Evolutionary conservation across 2,329 filamentous ascomycete genomes (phyloP).

Genomic region (Phialophora expanda): DNA sequence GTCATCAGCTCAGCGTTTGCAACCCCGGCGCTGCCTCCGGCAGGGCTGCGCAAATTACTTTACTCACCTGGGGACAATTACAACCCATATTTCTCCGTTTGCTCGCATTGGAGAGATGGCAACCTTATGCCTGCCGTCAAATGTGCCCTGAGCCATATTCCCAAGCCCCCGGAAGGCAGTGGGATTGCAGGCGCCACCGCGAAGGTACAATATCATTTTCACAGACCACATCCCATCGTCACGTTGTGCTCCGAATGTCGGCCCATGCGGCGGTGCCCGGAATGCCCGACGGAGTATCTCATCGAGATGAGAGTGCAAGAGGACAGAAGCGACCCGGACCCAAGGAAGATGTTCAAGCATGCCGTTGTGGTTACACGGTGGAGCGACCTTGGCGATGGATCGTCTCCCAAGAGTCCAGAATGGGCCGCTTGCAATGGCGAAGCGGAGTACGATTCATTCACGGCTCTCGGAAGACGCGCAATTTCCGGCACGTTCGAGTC

Average conservation of each 20-base stretch:
- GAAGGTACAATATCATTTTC: slow-evolving; percentile 41
- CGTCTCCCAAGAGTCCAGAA: slow-evolving; percentile 56
- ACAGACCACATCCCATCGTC: slow-evolving; percentile 52
- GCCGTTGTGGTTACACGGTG: slow-evolving; percentile 66
- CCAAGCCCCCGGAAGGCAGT: slow-evolving; percentile 49
- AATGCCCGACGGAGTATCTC: slow-evolving; percentile 67
- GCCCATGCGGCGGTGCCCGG: slow-evolving; percentile 65
- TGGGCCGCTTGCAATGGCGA: slow-evolving; percentile 62
- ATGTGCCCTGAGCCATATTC: slow-evolving; percentile 65
- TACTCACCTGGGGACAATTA: slow-evolving; percentile 64
- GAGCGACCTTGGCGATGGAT: slow-evolving; percentile 65
- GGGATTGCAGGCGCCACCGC: slow-evolving; percentile 50
- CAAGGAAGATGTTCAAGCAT: slow-evolving; percentile 60
- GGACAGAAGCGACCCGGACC: slow-evolving; percentile 55
- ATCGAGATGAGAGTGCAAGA: slow-evolving; percentile 65
- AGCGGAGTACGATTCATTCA: slow-evolving; percentile 60
- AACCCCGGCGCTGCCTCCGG: slow-evolving; percentile 56
- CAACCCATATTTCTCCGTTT: slow-evolving; percentile 66
- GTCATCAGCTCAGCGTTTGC: slow-evolving; percentile 62
- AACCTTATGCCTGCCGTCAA: slow-evolving; percentile 65
- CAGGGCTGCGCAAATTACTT: slow-evolving; percentile 60
- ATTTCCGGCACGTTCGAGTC: slow-evolving; percentile 66
- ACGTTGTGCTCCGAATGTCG: slow-evolving; percentile 61
- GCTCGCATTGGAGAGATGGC: slow-evolving; percentile 67
- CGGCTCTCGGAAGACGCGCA: slow-evolving; percentile 58